Base-by-base conservation (phyloP, 352 stramenopile genomes). In the Phytophthora aleatoria region DNA sequence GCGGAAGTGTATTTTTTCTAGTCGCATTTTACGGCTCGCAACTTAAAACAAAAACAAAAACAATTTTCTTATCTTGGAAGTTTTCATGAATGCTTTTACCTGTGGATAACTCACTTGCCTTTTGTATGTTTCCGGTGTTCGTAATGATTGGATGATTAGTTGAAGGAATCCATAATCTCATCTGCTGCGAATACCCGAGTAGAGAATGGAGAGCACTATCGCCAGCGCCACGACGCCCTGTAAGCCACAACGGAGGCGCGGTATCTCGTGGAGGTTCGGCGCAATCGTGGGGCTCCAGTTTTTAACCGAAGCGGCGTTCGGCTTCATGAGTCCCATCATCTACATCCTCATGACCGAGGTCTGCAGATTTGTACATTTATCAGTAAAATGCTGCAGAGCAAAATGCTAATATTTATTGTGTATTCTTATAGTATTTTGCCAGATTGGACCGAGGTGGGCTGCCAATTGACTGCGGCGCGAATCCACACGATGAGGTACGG, bases 331-430 rank as follows among this genome's bases (percentile, higher is more conserved):
- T 50, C 85, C 85, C 16, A 82, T 94, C 60, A 63, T 94, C 33
- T 81, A 75, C 15, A 89, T 94, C 62, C 64, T 85, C 45, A 86
- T 76, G 56, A 92, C 85, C 8, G 83, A 94, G 74, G 84, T 89
- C 2, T 26, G 42, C n/a, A 49, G 35, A 43, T 36, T 33, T 27
- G 1, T 47, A 49, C n/a, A 28, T 11, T 42, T 9, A 45, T 35
- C 12, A 12, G 16, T 15, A 57, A 15, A 44, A 38, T 35, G 3
- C 13, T 24, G 24, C 11, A 24, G n/a, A 54, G n/a, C 35, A 49
- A 15, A 33, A 33, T 44, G n/a, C 50, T 61, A 16, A 61, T 20
- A 20, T 20, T 20, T 26, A 28, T 31, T 48, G 13, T 33, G 36
- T 20, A 42, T 48, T 30, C 16, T 42, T 59, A 24, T 47, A 93